Conservation (phyloP, 306 rosid species). For the Spatholobus suberectus region DNA sequence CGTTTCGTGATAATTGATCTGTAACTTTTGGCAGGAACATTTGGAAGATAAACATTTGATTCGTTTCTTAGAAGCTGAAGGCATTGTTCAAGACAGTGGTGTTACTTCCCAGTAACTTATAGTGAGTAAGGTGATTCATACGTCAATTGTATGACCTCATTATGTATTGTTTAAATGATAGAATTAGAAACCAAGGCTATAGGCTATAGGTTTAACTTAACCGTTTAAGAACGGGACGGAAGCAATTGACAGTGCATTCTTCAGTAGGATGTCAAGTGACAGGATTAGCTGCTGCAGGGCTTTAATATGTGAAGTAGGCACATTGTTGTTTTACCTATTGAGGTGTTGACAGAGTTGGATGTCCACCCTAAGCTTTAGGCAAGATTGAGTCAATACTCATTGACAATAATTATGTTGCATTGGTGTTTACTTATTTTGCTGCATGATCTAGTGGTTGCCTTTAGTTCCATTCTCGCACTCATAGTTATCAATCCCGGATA, state of each 20-base stretch:
- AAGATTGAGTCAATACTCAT: slow-evolving; percentile 3
- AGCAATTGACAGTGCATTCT: neutral
- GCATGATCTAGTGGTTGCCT: slow-evolving; percentile 11
- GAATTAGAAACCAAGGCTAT: neutral
- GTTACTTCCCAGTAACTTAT: slow-evolving; percentile 39
- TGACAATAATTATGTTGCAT: neutral
- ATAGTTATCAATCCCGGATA: too few relatives aligned
- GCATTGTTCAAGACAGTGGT: slow-evolving; percentile 34
- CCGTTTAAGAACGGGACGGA: neutral
- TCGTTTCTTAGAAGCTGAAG: slow-evolving; percentile 78
- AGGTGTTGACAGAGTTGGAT: slow-evolving; percentile 1
- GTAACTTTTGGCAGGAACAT: slow-evolving; percentile 57
- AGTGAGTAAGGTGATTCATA: slow-evolving; percentile 17
- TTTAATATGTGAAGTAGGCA: neutral
- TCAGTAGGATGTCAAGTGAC: neutral
- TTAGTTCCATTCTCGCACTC: neutral
- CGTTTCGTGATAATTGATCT: neutral
- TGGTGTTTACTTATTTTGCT: neutral
- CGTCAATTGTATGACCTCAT: slow-evolving; percentile 2
- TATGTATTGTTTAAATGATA: slow-evolving; percentile 7
- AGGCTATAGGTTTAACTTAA: neutral
- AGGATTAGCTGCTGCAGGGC: neutral
- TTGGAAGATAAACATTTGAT: slow-evolving; percentile 75
- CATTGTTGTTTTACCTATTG: slow-evolving; percentile 18
- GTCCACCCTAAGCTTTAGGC: slow-evolving; percentile 29